Evolutionary conservation across 768 basidiomycete species (phyloP).

Genomic region (Lenzites betulinus): DNA sequence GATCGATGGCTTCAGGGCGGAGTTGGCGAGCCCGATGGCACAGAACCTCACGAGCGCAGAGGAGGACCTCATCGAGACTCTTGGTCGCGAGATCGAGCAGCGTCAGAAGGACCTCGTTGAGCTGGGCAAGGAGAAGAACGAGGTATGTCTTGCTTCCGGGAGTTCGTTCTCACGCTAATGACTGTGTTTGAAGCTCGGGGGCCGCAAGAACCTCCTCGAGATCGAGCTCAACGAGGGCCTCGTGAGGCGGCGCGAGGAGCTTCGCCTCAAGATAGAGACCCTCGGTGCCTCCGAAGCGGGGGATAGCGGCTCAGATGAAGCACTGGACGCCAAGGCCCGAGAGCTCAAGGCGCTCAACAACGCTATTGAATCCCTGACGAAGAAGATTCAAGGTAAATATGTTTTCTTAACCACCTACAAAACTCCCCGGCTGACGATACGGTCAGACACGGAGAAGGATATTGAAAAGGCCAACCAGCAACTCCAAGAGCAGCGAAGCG

Average conservation of each 20-base stretch:
- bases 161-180: not conserved
- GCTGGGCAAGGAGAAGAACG: constrained; percentile 63
- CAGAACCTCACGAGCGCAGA: constrained; percentile 77
- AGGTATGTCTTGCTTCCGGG: constrained; percentile 48
- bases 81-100: constrained; percentile 77
- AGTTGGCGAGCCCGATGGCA: constrained; percentile 74
- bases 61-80: constrained; percentile 57
- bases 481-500: constrained; percentile 64
- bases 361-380: constrained; percentile 65
- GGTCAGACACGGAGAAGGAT: constrained; percentile 69
- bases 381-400: constrained; percentile 58
- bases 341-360: constrained; percentile 70
- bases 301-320: constrained; percentile 58
- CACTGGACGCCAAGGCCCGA: constrained; percentile 65
- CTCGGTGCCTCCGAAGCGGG: constrained; percentile 64
- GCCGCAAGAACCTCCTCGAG: constrained; percentile 78
- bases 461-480: constrained; percentile 60
- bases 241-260: constrained; percentile 74
- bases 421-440: not conserved
- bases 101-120: constrained; percentile 72
- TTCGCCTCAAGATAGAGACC: constrained; percentile 73
- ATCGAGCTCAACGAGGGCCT: constrained; percentile 93
- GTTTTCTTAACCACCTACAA: not conserved
- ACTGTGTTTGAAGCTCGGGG: constrained; percentile 34
- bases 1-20: constrained; percentile 62